Conservation (phyloP, 306 rosid genomes). For the Oxytropis ochrocephala region DNA sequence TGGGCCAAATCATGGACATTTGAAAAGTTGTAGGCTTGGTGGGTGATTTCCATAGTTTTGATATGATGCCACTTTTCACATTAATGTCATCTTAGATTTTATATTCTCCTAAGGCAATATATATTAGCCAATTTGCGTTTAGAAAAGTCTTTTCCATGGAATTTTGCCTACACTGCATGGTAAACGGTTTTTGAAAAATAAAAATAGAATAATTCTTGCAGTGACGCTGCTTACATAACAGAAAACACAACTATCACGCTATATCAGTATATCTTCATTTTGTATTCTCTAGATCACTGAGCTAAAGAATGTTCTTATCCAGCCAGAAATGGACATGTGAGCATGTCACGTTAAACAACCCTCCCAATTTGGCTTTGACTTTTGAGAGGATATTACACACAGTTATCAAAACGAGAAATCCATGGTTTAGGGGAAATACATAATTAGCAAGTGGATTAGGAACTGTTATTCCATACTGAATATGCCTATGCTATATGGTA, state of each 20-base stretch:
- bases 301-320: slow-evolving; percentile 16
- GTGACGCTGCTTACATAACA: background rate
- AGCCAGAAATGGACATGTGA: background rate
- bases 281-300: background rate
- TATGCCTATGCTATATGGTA: background rate
- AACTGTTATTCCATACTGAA: slow-evolving; percentile 1
- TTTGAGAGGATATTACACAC: background rate
- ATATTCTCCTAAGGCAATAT: too few species aligned
- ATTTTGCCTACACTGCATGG: background rate
- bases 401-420: background rate
- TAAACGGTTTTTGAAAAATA: background rate
- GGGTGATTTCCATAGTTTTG: too few species aligned
- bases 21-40: too few species aligned
- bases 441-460: background rate
- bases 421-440: background rate
- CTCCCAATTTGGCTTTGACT: background rate
- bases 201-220: background rate
- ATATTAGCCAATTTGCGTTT: too few species aligned
- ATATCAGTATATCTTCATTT: background rate
- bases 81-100: too few species aligned
- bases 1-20: background rate
- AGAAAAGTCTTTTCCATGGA: background rate
- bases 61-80: too few species aligned
- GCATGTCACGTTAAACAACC: background rate
- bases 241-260: background rate